Evolutionary conservation across 306 rosid genomes (phyloP).

Genomic region (Malus sylvestris): DNA sequence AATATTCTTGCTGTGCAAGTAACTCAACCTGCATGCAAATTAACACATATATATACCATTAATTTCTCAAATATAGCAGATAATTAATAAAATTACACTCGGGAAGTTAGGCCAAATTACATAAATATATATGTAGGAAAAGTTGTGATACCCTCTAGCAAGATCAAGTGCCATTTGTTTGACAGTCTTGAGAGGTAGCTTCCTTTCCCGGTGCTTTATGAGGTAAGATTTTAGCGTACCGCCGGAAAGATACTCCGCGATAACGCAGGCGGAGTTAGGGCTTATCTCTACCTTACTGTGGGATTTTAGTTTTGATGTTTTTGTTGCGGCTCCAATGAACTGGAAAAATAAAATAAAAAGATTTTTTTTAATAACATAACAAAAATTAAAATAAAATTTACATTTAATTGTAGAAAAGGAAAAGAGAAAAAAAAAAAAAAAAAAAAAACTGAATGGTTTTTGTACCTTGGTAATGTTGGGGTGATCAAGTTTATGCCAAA

Average conservation of each 20-base stretch:
- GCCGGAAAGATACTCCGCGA: not conserved
- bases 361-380: no score
- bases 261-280: not conserved
- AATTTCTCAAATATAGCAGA: not conserved
- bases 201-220: not conserved
- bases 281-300: not conserved
- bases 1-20: conserved; percentile 3
- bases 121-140: not conserved
- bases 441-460: not conserved
- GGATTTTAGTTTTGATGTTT: not conserved
- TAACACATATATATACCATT: not conserved
- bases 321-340: not conserved
- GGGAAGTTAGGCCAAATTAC: no score
- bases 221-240: not conserved
- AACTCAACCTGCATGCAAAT: not conserved
- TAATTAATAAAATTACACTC: no score
- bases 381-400: not conserved
- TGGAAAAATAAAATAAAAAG: not conserved
- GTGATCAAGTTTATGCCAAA: conserved; percentile 17
- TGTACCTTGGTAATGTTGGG: conserved; percentile 14
- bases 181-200: not conserved
- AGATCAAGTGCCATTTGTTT: not conserved
- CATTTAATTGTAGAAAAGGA: no score
- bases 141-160: not conserved
- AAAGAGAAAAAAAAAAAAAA: not conserved